These are phyloP conservation scores for Ceratocystis cubensis DNA, from an alignment of 2,329 filamentous ascomycete genomes.

Conservation along the genomic window DNA sequence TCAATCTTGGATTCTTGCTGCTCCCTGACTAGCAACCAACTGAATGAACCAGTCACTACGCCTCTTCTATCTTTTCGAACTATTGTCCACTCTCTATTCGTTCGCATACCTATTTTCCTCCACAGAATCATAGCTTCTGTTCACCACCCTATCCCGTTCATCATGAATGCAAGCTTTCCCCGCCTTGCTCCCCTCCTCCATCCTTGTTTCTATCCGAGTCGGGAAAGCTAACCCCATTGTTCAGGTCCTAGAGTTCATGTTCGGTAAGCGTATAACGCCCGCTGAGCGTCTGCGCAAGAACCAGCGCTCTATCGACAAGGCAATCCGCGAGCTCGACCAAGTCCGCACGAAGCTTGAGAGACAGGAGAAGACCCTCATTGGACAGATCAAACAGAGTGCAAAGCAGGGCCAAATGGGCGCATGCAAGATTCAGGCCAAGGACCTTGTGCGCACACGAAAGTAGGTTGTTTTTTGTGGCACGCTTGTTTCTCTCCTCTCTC, in stretches of 20 bases:
- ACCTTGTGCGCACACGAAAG: constrained; percentile 81
- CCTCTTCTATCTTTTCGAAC: too few species aligned
- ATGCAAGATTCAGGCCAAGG: constrained; percentile 95
- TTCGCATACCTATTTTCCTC: neutral
- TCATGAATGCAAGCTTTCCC: constrained; percentile 42
- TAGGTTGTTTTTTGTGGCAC: constrained; percentile 28
- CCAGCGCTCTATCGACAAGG: constrained; percentile 92
- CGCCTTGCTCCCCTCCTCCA: neutral
- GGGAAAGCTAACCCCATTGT: constrained; percentile 15
- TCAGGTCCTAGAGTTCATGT: constrained; percentile 96
- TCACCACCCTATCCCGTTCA: constrained; percentile 21
- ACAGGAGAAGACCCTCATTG: constrained; percentile 92
- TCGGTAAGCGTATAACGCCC: constrained; percentile 97
- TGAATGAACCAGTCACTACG: too few species aligned
- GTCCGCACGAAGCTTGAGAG: constrained; percentile 94
- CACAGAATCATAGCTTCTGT: neutral
- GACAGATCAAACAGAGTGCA: constrained; percentile 95
- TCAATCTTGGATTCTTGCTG: too few species aligned
- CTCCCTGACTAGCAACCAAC: too few species aligned
- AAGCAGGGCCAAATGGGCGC: constrained; percentile 98
- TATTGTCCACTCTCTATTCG: neutral
- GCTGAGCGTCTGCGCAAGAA: constrained; percentile 85
- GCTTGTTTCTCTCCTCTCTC: constrained; percentile 4
- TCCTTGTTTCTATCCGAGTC: neutral
- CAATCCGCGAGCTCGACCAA: constrained; percentile 88